These are phyloP conservation scores for Senna siamea DNA, from an alignment of 306 rosid species.

Conservation along the genomic window DNA sequence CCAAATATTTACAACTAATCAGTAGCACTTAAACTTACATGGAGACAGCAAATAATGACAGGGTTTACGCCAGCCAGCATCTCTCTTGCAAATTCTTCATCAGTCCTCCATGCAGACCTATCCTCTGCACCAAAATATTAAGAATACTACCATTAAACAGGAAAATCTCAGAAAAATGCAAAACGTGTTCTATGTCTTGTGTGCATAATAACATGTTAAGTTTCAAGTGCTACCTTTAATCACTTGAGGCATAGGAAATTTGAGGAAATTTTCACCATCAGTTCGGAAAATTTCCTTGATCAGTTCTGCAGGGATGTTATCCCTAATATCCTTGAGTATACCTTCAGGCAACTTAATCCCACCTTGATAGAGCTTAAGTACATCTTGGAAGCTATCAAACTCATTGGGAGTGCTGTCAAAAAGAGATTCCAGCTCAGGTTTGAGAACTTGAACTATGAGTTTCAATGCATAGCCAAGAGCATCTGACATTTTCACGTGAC, in stretches of 20 bases:
- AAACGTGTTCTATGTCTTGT: not conserved
- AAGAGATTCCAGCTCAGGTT: conserved; percentile 66
- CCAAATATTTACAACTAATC: not conserved
- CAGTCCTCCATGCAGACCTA: conserved; percentile 78
- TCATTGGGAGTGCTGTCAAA: conserved; percentile 57
- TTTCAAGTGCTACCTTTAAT: conserved; percentile 60
- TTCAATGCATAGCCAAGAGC: conserved; percentile 73
- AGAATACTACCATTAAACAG: conserved; percentile 22
- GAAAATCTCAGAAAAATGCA: not conserved
- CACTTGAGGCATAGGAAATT: conserved; percentile 79
- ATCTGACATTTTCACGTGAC: conserved; percentile 79
- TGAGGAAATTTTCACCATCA: conserved; percentile 63
- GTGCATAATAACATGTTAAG: not conserved
- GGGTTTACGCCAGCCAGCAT: conserved; percentile 91
- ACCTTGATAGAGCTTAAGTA: conserved; percentile 73
- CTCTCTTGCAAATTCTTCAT: conserved; percentile 89
- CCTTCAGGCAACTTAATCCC: conserved; percentile 62
- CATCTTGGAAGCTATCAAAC: conserved; percentile 69
- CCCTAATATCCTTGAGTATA: conserved; percentile 48
- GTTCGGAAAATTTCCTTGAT: conserved; percentile 70
- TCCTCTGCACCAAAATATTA: conserved; percentile 61
- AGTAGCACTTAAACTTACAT: conserved; percentile 50
- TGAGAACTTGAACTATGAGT: conserved; percentile 61
- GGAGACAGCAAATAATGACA: conserved; percentile 58
- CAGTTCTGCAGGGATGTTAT: conserved; percentile 58